Evolutionary conservation across 1,284 basidiomycete species (phyloP), one percentile per base, ranked within the genome.

Genomic region (Puccinia triticina): DNA sequence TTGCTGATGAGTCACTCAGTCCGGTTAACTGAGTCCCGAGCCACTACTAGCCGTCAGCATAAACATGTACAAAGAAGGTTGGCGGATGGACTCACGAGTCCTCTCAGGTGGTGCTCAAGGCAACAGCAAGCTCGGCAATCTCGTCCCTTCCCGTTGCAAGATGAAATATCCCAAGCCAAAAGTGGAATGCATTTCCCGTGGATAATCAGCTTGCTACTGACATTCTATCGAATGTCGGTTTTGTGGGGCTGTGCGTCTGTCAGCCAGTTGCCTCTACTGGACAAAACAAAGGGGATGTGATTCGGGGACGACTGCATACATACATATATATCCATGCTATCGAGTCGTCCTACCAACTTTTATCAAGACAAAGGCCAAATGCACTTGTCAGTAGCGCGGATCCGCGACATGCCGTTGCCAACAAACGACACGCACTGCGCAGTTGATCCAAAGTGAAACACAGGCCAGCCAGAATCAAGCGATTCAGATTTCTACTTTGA

Each of bases 1-100:
- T 48, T 46, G 1, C 16, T 46, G 66, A 46, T 69, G 66, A 69
- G 66, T 69, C 66, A 69, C 66, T 69, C 66, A 69, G 66, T 48
- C 23, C n/a, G 26, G 34, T 11, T 23, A 18, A 29, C 55, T 69
- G n/a, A 14, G 40, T 69, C 4, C 40, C 18, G 26, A 43, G 40
- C n/a, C 4, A 26, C 46, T 23, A 37, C n/a, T 69, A 37, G 40
- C 32, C 66, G 40, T 69, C 40, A 69, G 66, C 66, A 46, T 5
- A 40, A 1, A 34, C 14, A 34, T 21, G 40, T 43, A 46, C 32
- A 69, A 46, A 69, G 37, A 43, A n/a, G 48, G 43, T 37, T 40
- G 43, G 12, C 26, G 40, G 21, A 18, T 14, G 21, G 11, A 14
- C 40, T 26, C 8, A 26, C 23, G 43, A 23, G 40, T 69, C 40